Conservation (phyloP, 306 rosid species). For the Astragalus glycyphyllos region DNA sequence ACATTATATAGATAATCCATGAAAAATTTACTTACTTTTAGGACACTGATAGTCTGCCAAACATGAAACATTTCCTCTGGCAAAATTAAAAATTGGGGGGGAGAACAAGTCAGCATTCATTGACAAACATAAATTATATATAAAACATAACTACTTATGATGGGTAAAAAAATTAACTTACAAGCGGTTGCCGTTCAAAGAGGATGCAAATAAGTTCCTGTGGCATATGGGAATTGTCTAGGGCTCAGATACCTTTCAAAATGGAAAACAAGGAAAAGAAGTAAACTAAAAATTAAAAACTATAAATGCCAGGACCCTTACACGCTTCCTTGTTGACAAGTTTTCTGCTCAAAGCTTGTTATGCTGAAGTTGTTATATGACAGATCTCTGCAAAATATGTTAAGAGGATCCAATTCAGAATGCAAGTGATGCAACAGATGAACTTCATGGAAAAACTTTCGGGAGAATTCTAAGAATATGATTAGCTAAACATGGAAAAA, state of each 20-base stretch:
- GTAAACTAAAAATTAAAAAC: neutral
- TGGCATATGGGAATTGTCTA: constrained; percentile 16
- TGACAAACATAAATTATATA: neutral
- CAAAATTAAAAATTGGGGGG: neutral
- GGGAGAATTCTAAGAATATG: constrained; percentile 4
- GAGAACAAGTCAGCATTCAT: constrained; percentile 38
- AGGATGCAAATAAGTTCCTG: constrained; percentile 70
- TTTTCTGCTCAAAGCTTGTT: neutral
- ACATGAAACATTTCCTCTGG: constrained; percentile 55
- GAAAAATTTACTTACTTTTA: constrained; percentile 44
- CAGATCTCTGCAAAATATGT: constrained; percentile 51
- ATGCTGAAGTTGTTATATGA: constrained; percentile 60
- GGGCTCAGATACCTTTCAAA: constrained; percentile 8
- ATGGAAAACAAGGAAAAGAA: neutral
- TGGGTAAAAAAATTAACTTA: constrained; percentile 47
- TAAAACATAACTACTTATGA: neutral
- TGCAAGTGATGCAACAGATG: neutral
- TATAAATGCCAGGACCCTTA: constrained; percentile 39
- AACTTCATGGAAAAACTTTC: constrained; percentile 21
- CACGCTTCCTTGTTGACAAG: constrained; percentile 48
- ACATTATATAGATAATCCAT: constrained; percentile 8
- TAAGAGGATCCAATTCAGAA: constrained; percentile 16
- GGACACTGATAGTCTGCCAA: constrained; percentile 42
- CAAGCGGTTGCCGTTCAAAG: constrained; percentile 49
- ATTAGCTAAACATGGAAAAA: neutral